phyloP scores from a whole-genome alignment of 2,329 filamentous ascomycete species.

The Fusarium sp. region DNA sequence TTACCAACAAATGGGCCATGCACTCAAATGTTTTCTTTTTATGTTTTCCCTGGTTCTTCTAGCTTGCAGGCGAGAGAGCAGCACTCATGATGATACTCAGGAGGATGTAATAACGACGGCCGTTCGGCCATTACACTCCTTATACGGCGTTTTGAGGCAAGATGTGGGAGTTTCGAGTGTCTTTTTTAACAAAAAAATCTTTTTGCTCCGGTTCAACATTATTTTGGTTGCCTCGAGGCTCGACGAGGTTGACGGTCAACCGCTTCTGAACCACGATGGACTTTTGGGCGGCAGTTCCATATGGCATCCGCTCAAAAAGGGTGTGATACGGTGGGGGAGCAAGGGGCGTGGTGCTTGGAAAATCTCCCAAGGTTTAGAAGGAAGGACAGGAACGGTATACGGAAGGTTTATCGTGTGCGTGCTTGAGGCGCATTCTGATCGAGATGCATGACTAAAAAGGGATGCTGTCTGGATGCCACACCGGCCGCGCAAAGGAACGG shows the following conservation, averaged over 20 bases:
- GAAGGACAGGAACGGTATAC: slow-evolving; percentile 34
- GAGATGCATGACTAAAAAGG: slow-evolving; percentile 14
- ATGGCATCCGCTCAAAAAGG: slow-evolving; percentile 10
- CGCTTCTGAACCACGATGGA: not conserved
- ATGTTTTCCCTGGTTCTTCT: slow-evolving; percentile 29
- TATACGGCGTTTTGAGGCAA: slow-evolving; percentile 49
- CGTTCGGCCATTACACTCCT: slow-evolving; percentile 52
- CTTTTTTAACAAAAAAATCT: slow-evolving; percentile 11
- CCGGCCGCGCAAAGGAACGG: slow-evolving; percentile 29
- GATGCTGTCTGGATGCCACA: slow-evolving; percentile 35
- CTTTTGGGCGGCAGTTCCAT: not conserved
- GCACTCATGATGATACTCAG: slow-evolving; percentile 44
- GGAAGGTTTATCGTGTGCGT: slow-evolving; percentile 30
- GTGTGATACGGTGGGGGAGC: slow-evolving; percentile 8
- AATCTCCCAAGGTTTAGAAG: slow-evolving; percentile 43
- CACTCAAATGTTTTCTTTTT: slow-evolving; percentile 15
- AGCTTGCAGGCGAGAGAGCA: slow-evolving; percentile 37
- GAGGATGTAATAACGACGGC: slow-evolving; percentile 55
- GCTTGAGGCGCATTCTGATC: slow-evolving; percentile 12
- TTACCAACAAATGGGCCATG: slow-evolving; percentile 8
- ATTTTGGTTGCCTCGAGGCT: slow-evolving; percentile 6
- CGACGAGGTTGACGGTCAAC: not conserved
- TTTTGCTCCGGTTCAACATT: slow-evolving; percentile 22
- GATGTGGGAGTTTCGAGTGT: slow-evolving; percentile 45
- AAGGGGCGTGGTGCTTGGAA: slow-evolving; percentile 40